A percentile compares a stretch with the other conserved stretches of the same genome.
Conservation (phyloP, 169 alveolate species). For the Miamiensis avidus region DNA sequence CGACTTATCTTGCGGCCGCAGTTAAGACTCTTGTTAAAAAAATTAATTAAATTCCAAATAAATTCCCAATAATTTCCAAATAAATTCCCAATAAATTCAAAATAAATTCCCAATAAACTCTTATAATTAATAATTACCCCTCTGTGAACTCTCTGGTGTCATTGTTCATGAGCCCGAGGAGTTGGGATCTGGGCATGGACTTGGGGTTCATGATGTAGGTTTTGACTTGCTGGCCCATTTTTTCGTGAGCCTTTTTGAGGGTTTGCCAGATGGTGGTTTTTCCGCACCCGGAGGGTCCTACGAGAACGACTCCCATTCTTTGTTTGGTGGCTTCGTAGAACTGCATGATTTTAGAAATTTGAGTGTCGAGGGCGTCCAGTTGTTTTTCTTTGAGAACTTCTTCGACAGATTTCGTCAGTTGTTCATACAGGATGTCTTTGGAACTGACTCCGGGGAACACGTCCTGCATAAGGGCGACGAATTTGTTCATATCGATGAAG, state of each 20-base stretch:
- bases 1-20: constrained; percentile 89
- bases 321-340: constrained; percentile 93
- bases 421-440: constrained; percentile 89
- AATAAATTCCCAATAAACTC: too few relatives aligned
- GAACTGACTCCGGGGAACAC: constrained; percentile 89
- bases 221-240: constrained; percentile 69
- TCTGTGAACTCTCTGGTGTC: constrained; percentile 94
- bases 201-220: constrained; percentile 92
- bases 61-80: too few relatives aligned
- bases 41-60: too few relatives aligned
- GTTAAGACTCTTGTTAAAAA: constrained; percentile 87
- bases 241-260: constrained; percentile 79
- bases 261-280: constrained; percentile 92
- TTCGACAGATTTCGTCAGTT: constrained; percentile 82
- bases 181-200: constrained; percentile 90
- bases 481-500: constrained; percentile 86
- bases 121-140: too few relatives aligned
- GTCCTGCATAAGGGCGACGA: constrained; percentile 84
- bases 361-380: constrained; percentile 79
- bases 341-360: constrained; percentile 88
- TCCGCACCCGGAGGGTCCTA: constrained; percentile 96
- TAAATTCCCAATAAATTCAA: too few relatives aligned
- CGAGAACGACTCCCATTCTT: constrained; percentile 94
- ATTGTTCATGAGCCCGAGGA: constrained; percentile 92
- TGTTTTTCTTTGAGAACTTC: constrained; percentile 75